These are phyloP conservation scores for Naematelia aurantialba DNA, from an alignment of 768 basidiomycete species.

Conservation along the genomic window DNA sequence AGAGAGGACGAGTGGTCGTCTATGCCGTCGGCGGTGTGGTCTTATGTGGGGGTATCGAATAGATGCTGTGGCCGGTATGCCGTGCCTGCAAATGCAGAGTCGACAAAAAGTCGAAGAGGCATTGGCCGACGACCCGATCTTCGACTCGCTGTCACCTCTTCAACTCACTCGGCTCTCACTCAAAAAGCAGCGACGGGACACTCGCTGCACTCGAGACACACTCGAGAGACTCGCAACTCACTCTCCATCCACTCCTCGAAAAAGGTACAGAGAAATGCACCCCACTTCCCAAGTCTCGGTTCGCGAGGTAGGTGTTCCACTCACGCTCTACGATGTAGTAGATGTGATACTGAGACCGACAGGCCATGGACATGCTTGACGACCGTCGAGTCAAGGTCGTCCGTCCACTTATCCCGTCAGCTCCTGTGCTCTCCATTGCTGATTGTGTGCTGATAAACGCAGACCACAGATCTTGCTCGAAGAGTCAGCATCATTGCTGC, in stretches of 20 bases:
- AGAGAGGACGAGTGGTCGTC: background rate
- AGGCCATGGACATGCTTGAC: conserved; percentile 63
- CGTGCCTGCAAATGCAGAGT: background rate
- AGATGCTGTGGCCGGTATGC: background rate
- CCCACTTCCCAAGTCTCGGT: conserved; percentile 4
- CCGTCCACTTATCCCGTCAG: conserved; percentile 74
- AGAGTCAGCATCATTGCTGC: conserved; percentile 54
- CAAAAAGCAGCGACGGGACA: no score
- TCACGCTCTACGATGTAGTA: conserved; percentile 4
- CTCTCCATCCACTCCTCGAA: background rate
- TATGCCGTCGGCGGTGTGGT: background rate
- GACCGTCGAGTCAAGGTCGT: conserved; percentile 82
- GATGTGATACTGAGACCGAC: conserved; percentile 2
- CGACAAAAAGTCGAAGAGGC: background rate
- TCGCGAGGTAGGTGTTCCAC: conserved; percentile 16
- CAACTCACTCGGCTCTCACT: no score
- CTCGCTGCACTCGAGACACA: no score
- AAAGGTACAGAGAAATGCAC: conserved; percentile 1
- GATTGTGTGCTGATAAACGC: background rate
- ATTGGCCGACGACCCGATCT: background rate
- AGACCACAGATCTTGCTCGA: conserved; percentile 86
- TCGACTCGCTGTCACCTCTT: no score
- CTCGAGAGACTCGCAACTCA: no score
- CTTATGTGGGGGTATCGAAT: background rate
- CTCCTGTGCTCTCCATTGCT: conserved; percentile 3